Percentiles rank a stretch among this genome's conserved stretches.
Conservation (phyloP, 768 basidiomycete genomes). For the Mrakia gelida region DNA sequence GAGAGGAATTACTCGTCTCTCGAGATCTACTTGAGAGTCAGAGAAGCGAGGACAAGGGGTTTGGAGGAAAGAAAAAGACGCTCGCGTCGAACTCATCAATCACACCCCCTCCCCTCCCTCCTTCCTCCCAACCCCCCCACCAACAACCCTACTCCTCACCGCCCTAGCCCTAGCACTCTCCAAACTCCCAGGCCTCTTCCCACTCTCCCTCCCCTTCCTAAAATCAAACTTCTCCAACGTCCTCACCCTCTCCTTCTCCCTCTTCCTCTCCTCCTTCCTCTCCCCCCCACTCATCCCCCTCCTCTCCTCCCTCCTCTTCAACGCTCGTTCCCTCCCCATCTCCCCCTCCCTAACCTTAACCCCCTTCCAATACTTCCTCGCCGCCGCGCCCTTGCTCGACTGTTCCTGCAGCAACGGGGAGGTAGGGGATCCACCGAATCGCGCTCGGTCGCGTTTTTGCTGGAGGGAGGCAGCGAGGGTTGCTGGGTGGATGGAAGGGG, state of each 20-base stretch:
- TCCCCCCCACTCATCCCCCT: neutral
- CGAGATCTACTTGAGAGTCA: no score
- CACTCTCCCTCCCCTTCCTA: no score
- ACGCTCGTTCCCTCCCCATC: neutral
- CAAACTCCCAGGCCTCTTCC: no score
- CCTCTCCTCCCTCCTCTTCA: neutral
- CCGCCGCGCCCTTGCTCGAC: neutral
- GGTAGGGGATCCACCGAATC: neutral
- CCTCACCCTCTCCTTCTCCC: neutral
- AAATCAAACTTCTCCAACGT: neutral
- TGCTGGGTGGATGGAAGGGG: neutral
- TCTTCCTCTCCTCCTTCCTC: neutral
- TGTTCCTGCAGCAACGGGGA: neutral
- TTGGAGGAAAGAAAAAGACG: no score
- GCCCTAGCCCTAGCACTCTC: no score
- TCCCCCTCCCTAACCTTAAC: neutral
- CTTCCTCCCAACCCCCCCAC: no score
- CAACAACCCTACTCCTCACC: no score
- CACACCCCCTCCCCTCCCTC: no score
- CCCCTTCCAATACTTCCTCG: neutral
- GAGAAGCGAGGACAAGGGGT: no score
- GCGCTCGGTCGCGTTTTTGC: neutral
- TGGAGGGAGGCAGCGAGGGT: neutral
- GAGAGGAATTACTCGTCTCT: no score
- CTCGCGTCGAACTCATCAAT: no score